Conservation (phyloP, 805 yeast species). For the Candida ficus region DNA sequence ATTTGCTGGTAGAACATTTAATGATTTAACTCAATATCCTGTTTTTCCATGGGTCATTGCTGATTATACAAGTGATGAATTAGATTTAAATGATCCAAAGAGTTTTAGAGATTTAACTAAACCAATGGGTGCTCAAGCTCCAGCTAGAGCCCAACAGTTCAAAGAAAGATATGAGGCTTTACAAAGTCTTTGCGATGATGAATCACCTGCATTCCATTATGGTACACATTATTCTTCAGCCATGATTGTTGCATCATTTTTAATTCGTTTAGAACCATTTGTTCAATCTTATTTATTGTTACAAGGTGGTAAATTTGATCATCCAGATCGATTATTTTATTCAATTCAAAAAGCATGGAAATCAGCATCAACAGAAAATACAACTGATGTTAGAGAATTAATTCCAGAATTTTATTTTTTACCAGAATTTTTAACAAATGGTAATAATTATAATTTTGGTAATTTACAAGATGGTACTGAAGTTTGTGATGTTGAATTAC, state of each 20-base stretch:
- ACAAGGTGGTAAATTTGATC: slow-evolving; percentile 88
- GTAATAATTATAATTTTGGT: slow-evolving; percentile 68
- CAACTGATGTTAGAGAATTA: slow-evolving; percentile 84
- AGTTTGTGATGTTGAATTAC: slow-evolving; percentile 61
- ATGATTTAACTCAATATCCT: slow-evolving; percentile 87
- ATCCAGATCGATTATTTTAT: slow-evolving; percentile 75
- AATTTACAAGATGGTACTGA: slow-evolving; percentile 51
- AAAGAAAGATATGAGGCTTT: slow-evolving; percentile 70
- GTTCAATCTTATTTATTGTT: slow-evolving; percentile 71
- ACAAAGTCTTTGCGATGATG: slow-evolving; percentile 49
- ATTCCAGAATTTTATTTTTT: slow-evolving; percentile 82
- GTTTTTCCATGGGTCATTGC: slow-evolving; percentile 90
- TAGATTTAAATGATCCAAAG: slow-evolving; percentile 60
- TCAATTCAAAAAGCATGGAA: slow-evolving; percentile 76
- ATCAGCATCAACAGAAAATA: slow-evolving; percentile 72
- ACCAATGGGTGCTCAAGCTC: slow-evolving; percentile 88
- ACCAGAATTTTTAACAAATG: slow-evolving; percentile 70
- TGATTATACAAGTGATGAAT: slow-evolving; percentile 65
- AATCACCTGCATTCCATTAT: slow-evolving; percentile 78
- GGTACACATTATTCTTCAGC: slow-evolving; percentile 94
- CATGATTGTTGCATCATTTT: slow-evolving; percentile 81
- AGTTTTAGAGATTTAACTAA: slow-evolving; percentile 72
- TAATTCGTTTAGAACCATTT: slow-evolving; percentile 75
- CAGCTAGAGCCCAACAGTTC: slow-evolving; percentile 55
- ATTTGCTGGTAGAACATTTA: slow-evolving; percentile 82